Evolutionary conservation across 257 asterid species (phyloP).

Genomic region (Jasminum sambac): DNA sequence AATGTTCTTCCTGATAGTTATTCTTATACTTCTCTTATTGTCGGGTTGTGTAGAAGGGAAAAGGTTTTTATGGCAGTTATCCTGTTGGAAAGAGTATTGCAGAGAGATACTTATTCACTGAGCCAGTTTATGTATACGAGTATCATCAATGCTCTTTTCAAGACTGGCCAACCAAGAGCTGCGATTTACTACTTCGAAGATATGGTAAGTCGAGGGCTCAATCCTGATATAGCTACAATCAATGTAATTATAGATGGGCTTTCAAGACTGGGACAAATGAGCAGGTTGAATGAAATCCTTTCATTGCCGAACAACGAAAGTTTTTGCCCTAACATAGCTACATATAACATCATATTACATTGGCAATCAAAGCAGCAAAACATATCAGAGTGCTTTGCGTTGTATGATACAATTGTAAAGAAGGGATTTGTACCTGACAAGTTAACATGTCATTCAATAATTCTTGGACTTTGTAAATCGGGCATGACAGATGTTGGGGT

Average conservation of each 20-base stretch:
- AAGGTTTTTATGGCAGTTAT: constrained; percentile 64
- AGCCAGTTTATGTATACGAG: constrained; percentile 66
- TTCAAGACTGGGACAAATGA: constrained; percentile 57
- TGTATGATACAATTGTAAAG: constrained; percentile 49
- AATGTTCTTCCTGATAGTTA: constrained; percentile 61
- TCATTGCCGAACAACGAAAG: constrained; percentile 36
- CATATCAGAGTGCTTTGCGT: constrained; percentile 47
- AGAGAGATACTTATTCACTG: constrained; percentile 43
- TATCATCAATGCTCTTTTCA: constrained; percentile 67
- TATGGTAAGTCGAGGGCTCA: constrained; percentile 41
- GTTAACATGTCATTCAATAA: constrained; percentile 64
- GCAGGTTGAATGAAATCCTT: constrained; percentile 37
- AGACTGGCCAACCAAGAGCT: constrained; percentile 61
- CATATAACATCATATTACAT: constrained; percentile 74
- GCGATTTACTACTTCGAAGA: constrained; percentile 61
- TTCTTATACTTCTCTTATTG: constrained; percentile 54
- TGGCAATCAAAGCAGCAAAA: constrained; percentile 54
- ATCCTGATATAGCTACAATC: constrained; percentile 58
- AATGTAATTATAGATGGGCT: constrained; percentile 74
- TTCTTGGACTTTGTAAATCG: constrained; percentile 58
- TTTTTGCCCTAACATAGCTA: constrained; percentile 56
- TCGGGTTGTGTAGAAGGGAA: constrained; percentile 68
- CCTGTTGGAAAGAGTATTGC: constrained; percentile 47
- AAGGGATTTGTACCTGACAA: constrained; percentile 65
- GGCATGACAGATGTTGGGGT: constrained; percentile 63